Evolutionary conservation across 164 flowering plant species (phyloP).

Genomic region (Nelumbo lutea): DNA sequence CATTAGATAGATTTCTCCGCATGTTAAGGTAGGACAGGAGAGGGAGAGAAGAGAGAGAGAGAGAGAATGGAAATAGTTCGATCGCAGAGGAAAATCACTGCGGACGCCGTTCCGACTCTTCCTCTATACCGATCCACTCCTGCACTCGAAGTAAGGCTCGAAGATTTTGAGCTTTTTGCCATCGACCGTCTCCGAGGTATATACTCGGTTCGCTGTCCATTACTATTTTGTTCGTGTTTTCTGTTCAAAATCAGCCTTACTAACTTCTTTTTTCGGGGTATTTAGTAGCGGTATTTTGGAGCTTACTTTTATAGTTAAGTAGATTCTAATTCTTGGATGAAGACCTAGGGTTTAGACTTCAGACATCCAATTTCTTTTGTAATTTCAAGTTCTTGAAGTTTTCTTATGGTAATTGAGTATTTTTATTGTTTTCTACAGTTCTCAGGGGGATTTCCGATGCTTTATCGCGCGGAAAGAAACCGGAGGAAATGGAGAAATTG

Average conservation of each 20-base stretch:
- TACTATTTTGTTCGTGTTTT: not conserved
- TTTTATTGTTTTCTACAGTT: slow-evolving; percentile 36
- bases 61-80: slow-evolving; percentile 49
- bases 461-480: slow-evolving; percentile 79
- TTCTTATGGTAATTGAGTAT: not conserved
- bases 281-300: not conserved
- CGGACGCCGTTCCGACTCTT: slow-evolving; percentile 32
- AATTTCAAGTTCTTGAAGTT: not conserved
- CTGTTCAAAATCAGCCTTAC: not conserved
- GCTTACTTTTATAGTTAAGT: not conserved
- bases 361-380: not conserved
- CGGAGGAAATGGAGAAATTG: slow-evolving; percentile 70
- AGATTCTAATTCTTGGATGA: not conserved
- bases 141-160: slow-evolving; percentile 72
- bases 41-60: not conserved
- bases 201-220: too few species aligned
- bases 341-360: not conserved
- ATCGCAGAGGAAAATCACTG: slow-evolving; percentile 34
- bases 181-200: slow-evolving; percentile 88
- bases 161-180: slow-evolving; percentile 87
- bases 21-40: not conserved
- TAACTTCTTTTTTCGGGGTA: not conserved
- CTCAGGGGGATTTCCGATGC: slow-evolving; percentile 82
- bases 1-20: not conserved
- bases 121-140: slow-evolving; percentile 83